Evolutionary conservation across 768 basidiomycete genomes (phyloP), one percentile per base, ranked within the genome.

Genomic region (Lepiota brunneoincarnata): DNA sequence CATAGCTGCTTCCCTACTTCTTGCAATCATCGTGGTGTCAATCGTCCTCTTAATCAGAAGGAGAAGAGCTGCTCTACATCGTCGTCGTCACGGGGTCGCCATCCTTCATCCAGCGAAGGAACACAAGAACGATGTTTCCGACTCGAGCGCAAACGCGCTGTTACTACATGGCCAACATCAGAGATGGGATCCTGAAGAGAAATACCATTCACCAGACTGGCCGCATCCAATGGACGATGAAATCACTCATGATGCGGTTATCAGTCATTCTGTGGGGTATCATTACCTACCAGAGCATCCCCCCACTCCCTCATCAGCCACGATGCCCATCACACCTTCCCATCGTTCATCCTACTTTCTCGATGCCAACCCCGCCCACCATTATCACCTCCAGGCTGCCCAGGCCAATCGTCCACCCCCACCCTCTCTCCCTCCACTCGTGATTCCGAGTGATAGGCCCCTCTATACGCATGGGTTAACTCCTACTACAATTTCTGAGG

Each of bases 401-500:
- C n/a, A 15, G 6, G 23, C 6, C 20, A 20, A 47, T 6, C 53
- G 46, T 17, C 53, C 53, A 12, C 26, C 53, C 15, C 31, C 31
- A 9, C 52, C 52, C 15, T 36, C 52, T 24, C 43, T 53, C 11
- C 51, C 44, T 1, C 43, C 51, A 6, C 44, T 54, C 12, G 38
- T 54, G 0, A 54, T 54, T 15, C 53, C 53, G 20, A 48, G 14
- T 9, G 35, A 23, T 20, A 10, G 5, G 35, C 21, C 39, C 17
- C 31, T 20, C 12, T 40, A 41, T 18, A 34, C 39, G 2, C 24
- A 23, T 7, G 14, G 28, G 14, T 17, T 31, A 9, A 14, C 11
- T n/a, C 38, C 39, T 10, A 12, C 36, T 21, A 31, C 44, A 2
- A 36, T 42, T 41, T 28, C 18, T 1, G 53, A 54, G 34, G 53